Evolutionary conservation across 75 land plant genomes (phyloP).

Genomic region (Selaginella moellendorffii): DNA sequence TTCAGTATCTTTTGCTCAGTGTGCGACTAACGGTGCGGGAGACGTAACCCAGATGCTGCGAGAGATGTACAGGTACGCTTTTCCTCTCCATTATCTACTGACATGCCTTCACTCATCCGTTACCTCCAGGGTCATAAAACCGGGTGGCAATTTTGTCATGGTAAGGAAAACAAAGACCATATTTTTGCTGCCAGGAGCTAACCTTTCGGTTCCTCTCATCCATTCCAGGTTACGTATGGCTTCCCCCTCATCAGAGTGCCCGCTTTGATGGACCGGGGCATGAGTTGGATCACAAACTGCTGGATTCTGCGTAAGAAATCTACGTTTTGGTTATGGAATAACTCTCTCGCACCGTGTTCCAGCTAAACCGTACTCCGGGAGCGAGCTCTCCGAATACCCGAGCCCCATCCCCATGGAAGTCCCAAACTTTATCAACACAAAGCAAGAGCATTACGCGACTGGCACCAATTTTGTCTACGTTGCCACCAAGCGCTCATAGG

Average conservation of each 20-base stretch:
- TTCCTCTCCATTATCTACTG: neutral
- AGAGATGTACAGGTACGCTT: neutral
- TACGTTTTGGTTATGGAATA: neutral
- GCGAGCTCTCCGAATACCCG: neutral
- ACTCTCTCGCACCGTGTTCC: neutral
- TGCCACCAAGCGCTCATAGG: too few relatives aligned
- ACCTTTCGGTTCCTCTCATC: too few relatives aligned
- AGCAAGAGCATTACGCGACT: neutral
- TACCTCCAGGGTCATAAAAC: neutral
- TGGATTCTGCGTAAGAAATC: neutral
- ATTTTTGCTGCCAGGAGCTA: too few relatives aligned
- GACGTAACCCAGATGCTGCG: neutral
- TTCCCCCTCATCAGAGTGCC: neutral
- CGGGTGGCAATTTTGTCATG: neutral
- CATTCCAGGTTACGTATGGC: neutral
- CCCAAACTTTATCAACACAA: neutral
- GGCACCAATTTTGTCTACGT: neutral
- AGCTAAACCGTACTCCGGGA: neutral
- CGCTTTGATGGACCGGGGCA: neutral
- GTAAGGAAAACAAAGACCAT: too few relatives aligned
- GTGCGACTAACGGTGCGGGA: neutral
- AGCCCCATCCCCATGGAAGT: neutral
- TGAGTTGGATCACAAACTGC: neutral
- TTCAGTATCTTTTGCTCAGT: neutral
- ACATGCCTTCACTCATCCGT: too few relatives aligned